These are phyloP conservation scores for Astragalus membranaceus DNA, from an alignment of 306 rosid genomes.

Conservation along the genomic window DNA sequence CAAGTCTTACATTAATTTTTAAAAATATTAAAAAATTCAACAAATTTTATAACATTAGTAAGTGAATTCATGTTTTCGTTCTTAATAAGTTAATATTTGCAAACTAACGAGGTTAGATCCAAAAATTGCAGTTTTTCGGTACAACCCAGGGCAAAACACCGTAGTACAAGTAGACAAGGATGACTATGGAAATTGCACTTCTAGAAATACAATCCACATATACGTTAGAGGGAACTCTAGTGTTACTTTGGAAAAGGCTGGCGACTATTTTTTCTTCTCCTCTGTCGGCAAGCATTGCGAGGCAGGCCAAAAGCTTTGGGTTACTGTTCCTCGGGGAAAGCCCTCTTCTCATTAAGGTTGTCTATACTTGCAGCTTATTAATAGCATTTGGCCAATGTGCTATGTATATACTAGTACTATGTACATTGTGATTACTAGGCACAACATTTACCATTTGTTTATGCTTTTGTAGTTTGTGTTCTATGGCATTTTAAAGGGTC, in stretches of 20 bases:
- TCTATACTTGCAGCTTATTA: background rate
- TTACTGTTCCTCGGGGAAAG: constrained; percentile 22
- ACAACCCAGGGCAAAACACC: constrained; percentile 38
- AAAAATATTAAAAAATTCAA: too few species aligned
- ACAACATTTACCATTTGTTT: background rate
- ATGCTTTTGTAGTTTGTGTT: background rate
- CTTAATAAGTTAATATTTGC: background rate
- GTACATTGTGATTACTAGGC: background rate
- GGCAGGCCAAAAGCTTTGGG: constrained; percentile 53
- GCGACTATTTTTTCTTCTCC: constrained; percentile 46
- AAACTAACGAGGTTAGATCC: background rate
- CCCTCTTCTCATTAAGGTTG: background rate
- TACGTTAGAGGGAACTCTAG: constrained; percentile 38
- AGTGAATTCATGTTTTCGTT: too few species aligned
- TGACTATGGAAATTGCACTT: constrained; percentile 34
- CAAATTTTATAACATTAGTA: too few species aligned
- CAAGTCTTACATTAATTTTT: too few species aligned
- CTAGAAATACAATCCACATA: constrained; percentile 7
- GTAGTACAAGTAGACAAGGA: constrained; percentile 33
- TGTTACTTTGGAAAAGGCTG: constrained; percentile 28
- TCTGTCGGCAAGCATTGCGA: constrained; percentile 73
- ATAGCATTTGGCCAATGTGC: background rate
- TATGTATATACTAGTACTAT: background rate
- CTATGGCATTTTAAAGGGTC: background rate
- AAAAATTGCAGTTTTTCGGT: constrained; percentile 45